Evolutionary conservation across 768 basidiomycete species (phyloP), one percentile per base, ranked within the genome.

Genomic region (Gautieria morchelliformis): DNA sequence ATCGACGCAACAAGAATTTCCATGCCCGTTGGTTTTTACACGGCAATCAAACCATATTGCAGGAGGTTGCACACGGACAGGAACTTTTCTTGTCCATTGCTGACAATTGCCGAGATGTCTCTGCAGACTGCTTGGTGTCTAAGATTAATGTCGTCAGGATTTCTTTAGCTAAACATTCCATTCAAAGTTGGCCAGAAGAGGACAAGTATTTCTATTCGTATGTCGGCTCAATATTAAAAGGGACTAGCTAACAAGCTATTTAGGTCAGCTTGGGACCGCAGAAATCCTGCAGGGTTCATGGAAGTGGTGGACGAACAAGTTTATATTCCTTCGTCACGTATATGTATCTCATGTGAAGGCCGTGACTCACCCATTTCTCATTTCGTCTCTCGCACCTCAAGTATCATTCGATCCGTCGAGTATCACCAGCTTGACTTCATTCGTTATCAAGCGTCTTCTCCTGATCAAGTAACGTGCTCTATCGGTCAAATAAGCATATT

Each of bases 21-120:
- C 89, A 92, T 66, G 68, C 87, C 10, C 86, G 82, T 35, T 92
- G 87, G 87, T 79, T 86, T 30, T 78, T 85, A 53, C 89, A 91
- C 63, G 79, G 81, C 0, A 78, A 79, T 0, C 76, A 78, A 55
- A 85, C 82, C 0, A 65, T 80, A n/a, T 65, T 89, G 27, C 71
- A 75, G 30, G 82, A 88, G 59, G 67, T 89, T 14, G 78, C 77
- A 0, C 70, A 85, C 56, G 71, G 79, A 0, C 82, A 81, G 55
- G 87, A 92, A 61, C 65, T 92, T 0, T 89, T 84, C 64, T 66
- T 86, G 5, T 75, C 76, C 30, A n/a, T 57, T 33, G 46, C 56
- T 33, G 68, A 81, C 2, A 64, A 75, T 0, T 91, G 89, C 59
- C 75, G 74, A 46, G 62, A 71, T 10, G 63, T 78, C 15, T 59